These are phyloP conservation scores for Bocquillonia castaneifolia DNA, from an alignment of 441 rosid species.

Conservation along the genomic window DNA sequence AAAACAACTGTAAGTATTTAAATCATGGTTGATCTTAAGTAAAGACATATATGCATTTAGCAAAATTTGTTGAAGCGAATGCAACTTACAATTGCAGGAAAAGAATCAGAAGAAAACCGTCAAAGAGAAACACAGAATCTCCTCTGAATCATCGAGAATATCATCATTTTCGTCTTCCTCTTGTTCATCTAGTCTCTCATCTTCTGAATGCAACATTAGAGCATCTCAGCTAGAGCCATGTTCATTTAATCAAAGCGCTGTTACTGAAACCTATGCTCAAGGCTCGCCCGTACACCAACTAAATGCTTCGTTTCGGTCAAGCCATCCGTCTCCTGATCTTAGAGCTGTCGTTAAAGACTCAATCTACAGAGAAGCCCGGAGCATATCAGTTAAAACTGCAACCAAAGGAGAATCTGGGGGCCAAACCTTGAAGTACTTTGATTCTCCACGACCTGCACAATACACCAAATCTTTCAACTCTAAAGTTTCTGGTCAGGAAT, in stretches of 20 bases:
- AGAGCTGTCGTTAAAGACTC: constrained; percentile 57
- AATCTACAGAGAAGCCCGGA: constrained; percentile 55
- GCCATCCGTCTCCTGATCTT: constrained; percentile 45
- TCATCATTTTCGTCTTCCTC: constrained; percentile 73
- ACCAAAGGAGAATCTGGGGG: constrained; percentile 33
- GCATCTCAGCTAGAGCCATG: constrained; percentile 46
- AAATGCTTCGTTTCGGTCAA: constrained; percentile 33
- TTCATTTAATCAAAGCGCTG: constrained; percentile 29
- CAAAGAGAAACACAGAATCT: constrained; percentile 54
- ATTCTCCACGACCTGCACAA: constrained; percentile 63
- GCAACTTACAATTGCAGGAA: constrained; percentile 49
- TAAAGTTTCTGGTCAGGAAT: constrained; percentile 39
- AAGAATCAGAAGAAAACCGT: constrained; percentile 40
- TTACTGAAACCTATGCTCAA: constrained; percentile 25
- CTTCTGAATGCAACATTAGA: constrained; percentile 48
- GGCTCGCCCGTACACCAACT: constrained; percentile 29
- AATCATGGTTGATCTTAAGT: neutral
- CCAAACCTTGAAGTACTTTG: constrained; percentile 49
- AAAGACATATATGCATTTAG: constrained; percentile 4
- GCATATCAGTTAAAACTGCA: constrained; percentile 36
- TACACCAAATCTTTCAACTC: constrained; percentile 43
- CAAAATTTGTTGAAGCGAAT: constrained; percentile 12
- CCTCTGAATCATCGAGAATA: constrained; percentile 68
- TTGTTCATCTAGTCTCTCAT: constrained; percentile 69
- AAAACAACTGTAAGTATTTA: constrained; percentile 46